A percentile compares a stretch with the other conserved stretches of the same genome.
phyloP scores from a whole-genome alignment of 2,329 filamentous ascomycete species.

The Colletotrichum falcatum region DNA sequence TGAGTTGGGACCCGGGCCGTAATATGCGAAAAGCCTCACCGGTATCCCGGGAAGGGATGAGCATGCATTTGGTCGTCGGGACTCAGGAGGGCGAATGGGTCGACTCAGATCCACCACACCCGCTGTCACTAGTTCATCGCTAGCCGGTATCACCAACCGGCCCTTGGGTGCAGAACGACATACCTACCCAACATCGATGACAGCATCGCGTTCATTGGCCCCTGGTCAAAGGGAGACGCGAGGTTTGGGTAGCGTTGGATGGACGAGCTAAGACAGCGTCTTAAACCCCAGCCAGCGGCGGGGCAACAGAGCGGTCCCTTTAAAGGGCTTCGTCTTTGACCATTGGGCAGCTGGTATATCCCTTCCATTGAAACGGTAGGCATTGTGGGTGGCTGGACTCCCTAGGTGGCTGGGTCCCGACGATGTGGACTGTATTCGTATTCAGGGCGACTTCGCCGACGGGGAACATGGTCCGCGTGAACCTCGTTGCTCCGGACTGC shows the following conservation, averaged over 20 bases:
- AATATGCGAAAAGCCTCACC: slow-evolving; percentile 19
- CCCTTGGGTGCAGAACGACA: slow-evolving; percentile 32
- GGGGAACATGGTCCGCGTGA: neutral
- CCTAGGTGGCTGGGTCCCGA: slow-evolving; percentile 24
- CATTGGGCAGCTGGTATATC: slow-evolving; percentile 23
- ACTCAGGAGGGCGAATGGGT: slow-evolving; percentile 10
- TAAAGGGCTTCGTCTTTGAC: neutral
- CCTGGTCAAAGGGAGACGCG: slow-evolving; percentile 30
- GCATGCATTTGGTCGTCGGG: neutral
- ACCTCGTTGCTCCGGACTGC: neutral
- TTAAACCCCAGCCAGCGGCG: slow-evolving; percentile 32
- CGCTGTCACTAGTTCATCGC: slow-evolving; percentile 31
- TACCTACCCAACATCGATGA: slow-evolving; percentile 19
- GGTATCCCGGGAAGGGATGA: slow-evolving; percentile 27
- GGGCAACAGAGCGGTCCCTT: slow-evolving; percentile 6
- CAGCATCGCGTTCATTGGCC: slow-evolving; percentile 26
- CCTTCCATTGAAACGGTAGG: slow-evolving; percentile 18
- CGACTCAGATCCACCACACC: slow-evolving; percentile 23
- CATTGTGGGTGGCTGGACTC: slow-evolving; percentile 35
- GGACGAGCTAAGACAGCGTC: slow-evolving; percentile 28
- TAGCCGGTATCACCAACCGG: slow-evolving; percentile 29
- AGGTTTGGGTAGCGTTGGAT: slow-evolving; percentile 14
- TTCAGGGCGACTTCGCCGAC: slow-evolving; percentile 6
- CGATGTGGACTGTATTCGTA: neutral
- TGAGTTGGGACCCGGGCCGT: slow-evolving; percentile 13